Evolutionary conservation across 2,329 filamentous ascomycete genomes (phyloP).

Genomic region (Colletotrichum gloeosporioides): DNA sequence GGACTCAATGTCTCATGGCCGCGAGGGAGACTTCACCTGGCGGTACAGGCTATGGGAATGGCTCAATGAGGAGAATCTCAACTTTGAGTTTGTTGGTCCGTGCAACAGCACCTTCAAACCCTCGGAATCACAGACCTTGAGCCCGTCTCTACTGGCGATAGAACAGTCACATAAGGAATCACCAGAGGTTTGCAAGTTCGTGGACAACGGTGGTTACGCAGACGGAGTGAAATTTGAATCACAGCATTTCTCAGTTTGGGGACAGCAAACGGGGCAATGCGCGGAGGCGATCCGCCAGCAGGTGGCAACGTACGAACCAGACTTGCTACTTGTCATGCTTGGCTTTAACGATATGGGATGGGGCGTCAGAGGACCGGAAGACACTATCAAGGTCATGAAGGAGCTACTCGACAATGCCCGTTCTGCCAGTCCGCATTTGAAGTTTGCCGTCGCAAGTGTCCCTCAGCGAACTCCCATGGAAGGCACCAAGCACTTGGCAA

Average conservation of each 20-base stretch:
- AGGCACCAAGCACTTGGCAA: conserved; percentile 28
- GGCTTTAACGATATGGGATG: conserved; percentile 41
- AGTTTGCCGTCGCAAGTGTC: conserved; percentile 34
- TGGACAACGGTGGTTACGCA: conserved; percentile 34
- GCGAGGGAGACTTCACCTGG: conserved; percentile 47
- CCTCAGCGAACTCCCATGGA: conserved; percentile 27
- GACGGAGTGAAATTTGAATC: conserved; percentile 31
- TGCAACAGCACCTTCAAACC: conserved; percentile 36
- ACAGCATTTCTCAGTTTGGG: conserved; percentile 39
- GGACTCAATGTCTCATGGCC: conserved; percentile 43
- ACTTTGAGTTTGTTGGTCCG: conserved; percentile 38
- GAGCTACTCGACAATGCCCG: conserved; percentile 34
- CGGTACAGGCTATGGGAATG: conserved; percentile 46
- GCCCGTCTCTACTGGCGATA: conserved; percentile 16
- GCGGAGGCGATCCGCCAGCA: conserved; percentile 30
- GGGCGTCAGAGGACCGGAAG: conserved; percentile 25
- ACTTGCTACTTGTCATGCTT: conserved; percentile 37
- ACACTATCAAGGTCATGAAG: conserved; percentile 27
- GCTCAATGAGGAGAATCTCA: conserved; percentile 30
- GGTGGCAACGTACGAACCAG: conserved; percentile 33
- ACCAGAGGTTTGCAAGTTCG: neutral
- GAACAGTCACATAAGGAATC: neutral
- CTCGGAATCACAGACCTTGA: neutral
- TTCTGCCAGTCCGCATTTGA: conserved; percentile 28
- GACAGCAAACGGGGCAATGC: conserved; percentile 34